phyloP scores from a whole-genome alignment of 2,329 filamentous ascomycete species.

The Lecanicillium sp. region DNA sequence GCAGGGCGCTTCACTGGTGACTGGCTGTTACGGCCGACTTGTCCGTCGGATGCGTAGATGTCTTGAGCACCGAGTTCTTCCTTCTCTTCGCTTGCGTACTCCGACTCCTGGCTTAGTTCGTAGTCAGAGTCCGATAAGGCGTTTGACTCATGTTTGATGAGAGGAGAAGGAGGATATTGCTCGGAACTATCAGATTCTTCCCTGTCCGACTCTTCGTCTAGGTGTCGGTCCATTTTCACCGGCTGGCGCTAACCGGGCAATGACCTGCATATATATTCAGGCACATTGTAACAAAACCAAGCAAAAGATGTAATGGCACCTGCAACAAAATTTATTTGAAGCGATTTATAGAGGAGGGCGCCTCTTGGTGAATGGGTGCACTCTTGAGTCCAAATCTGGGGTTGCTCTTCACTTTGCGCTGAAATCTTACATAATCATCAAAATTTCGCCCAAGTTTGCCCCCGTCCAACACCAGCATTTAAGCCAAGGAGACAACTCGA shows the following conservation, averaged over 20 bases:
- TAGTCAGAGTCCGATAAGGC: constrained; percentile 3
- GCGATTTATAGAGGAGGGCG: too few species aligned
- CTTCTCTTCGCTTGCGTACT: constrained; percentile 10
- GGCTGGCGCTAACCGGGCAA: too few species aligned
- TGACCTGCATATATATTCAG: too few species aligned
- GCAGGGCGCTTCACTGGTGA: constrained; percentile 22
- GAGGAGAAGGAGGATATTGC: too few species aligned
- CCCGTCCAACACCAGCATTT: neutral
- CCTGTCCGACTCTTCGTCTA: too few species aligned
- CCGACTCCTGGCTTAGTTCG: constrained; percentile 11
- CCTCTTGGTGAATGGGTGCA: too few species aligned
- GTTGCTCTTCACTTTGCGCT: too few species aligned
- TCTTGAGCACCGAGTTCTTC: constrained; percentile 7
- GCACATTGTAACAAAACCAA: constrained; percentile 19
- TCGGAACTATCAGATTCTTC: too few species aligned
- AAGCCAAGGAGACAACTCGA: neutral
- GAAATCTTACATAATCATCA: constrained; percentile 6
- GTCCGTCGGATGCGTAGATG: constrained; percentile 3
- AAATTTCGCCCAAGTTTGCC: constrained; percentile 8
- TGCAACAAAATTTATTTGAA: too few species aligned
- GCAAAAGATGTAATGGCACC: neutral
- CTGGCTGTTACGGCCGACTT: neutral
- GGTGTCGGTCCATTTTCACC: constrained; percentile 17
- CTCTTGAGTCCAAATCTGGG: too few species aligned
- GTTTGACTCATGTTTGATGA: neutral